Base-by-base conservation (phyloP, 2,329 filamentous ascomycete genomes). In the Podosphaera fusca region DNA sequence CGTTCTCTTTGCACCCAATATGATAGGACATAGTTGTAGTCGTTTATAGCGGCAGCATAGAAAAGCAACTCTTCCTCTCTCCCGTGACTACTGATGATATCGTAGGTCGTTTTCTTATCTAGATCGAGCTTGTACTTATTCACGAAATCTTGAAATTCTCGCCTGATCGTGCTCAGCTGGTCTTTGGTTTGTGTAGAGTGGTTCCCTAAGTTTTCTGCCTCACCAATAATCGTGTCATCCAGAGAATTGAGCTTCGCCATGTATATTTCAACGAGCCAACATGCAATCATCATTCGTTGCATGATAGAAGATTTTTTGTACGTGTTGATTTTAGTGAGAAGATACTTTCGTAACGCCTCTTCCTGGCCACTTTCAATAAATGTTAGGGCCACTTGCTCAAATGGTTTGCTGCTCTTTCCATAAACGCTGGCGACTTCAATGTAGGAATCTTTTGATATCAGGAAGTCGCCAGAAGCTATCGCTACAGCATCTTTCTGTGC, bases 1-100 rank as follows among this genome's bases (percentile, higher is more conserved):
- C 86, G 80, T 70, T 96, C 92, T 59, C 90, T 79, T 69, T 96
- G 92, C 21, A 96, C 84, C 92, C 92, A 98, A 70, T 98, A 98
- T 8, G 87, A 86, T 12, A 98, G 73, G 30, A 96, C 88, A 66
- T 94, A 98, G 67, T 94, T 87, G 71, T 92, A 88, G 69, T 98
- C 92, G 64, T 90, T 85, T 52, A 94, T 77, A 5, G 85, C 80
- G 58, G 84, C 92, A 29, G 92, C 92, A 70, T 89, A 98, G 70
- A 82, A 92, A 0, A 98, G 75, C 2, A 98, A 74, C 68, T 98
- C 92, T 63, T 90, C 84, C 70, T 98, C 92, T 58, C 92, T 79
- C 14, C 90, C 92, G 67, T 98, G 92, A 63, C 88, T 94, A 69
- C 87, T 90, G 65, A 96, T 90, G 59, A 96, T 84, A 66, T 95